Evolutionary conservation across 1,284 basidiomycete species (phyloP).

Genomic region (Neolentinus lepideus): DNA sequence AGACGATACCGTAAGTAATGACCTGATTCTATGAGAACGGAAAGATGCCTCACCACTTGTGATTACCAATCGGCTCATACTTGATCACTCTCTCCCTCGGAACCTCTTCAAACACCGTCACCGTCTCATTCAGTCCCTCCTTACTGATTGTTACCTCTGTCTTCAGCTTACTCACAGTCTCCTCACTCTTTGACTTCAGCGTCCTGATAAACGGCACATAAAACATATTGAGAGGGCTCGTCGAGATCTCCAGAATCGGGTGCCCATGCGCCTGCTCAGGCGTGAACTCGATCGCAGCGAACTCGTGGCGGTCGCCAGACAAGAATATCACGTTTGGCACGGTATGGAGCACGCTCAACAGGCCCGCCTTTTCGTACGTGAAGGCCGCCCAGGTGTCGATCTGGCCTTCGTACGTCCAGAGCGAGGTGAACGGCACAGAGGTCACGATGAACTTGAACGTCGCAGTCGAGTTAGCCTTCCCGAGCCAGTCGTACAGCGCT

Average conservation of each 20-base stretch:
- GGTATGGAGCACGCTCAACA: conserved; percentile 53
- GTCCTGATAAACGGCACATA: conserved; percentile 57
- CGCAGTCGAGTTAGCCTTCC: conserved; percentile 64
- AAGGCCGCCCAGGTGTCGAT: conserved; percentile 72
- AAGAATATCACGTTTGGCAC: conserved; percentile 70
- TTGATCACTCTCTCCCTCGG: conserved; percentile 61
- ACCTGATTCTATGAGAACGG: not conserved
- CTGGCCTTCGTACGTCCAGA: conserved; percentile 68
- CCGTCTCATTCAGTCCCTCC: conserved; percentile 15
- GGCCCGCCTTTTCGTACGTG: conserved; percentile 49
- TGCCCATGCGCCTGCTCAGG: conserved; percentile 29
- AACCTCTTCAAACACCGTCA: conserved; percentile 23
- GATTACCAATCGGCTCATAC: conserved; percentile 56
- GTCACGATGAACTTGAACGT: conserved; percentile 80
- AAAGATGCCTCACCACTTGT: conserved; percentile 42
- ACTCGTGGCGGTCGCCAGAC: conserved; percentile 75
- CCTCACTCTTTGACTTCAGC: conserved; percentile 35
- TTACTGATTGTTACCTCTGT: conserved; percentile 10
- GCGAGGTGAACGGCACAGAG: conserved; percentile 72
- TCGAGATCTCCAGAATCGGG: conserved; percentile 45
- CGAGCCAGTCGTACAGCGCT: conserved; percentile 61
- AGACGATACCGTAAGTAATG: not conserved
- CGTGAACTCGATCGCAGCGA: conserved; percentile 64
- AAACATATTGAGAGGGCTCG: conserved; percentile 70
- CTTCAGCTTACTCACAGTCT: conserved; percentile 25